Base-by-base conservation (phyloP, 2,329 filamentous ascomycete genomes). In the Helminthosporium solani region DNA sequence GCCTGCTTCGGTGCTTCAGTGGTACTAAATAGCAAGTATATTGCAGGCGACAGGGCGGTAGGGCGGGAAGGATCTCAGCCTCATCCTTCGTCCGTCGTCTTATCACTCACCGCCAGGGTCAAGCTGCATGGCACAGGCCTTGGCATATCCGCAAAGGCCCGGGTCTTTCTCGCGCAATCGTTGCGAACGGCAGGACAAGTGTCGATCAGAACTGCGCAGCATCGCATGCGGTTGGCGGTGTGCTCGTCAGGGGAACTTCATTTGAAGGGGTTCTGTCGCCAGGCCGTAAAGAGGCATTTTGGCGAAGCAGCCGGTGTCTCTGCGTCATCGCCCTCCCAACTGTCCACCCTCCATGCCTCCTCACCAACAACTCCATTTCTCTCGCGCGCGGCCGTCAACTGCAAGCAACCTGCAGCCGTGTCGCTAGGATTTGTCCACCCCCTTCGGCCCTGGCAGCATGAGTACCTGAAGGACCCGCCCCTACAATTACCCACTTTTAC, bases 331-430 rank as follows among this genome's bases (percentile, higher is more conserved):
- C 28, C 41, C 40, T 42, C 44, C 56, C 46, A 46, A 56, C 49
- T 50, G 61, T 56, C 44, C 43, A 31, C 54, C 53, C 42, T 47
- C 37, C 47, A 52, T 50, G 52, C 54, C n/a, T n/a, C n/a, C n/a
- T n/a, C n/a, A n/a, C 54, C 56, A 57, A 45, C 56, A 42, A 52
- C 52, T n/a, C n/a, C n/a, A n/a, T n/a, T n/a, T n/a, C n/a, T 45
- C 27, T 47, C 54, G 51, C 58, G 57, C 62, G 61, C 60, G 59
- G 61, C 58, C 61, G 63, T 59, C 49, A 54, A 51, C 36, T 42
- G 53, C 49, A 53, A 56, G 47, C n/a, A n/a, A n/a, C n/a, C n/a
- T n/a, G 51, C 42, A 18, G 5, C 5, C 42, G 39, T 44, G 27
- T 48, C 50, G 43, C 42, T 46, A 41, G n/a, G 39, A n/a, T 48